Conservation (phyloP, 805 yeast genomes). For the Vanderwaltozyma tropicalis region DNA sequence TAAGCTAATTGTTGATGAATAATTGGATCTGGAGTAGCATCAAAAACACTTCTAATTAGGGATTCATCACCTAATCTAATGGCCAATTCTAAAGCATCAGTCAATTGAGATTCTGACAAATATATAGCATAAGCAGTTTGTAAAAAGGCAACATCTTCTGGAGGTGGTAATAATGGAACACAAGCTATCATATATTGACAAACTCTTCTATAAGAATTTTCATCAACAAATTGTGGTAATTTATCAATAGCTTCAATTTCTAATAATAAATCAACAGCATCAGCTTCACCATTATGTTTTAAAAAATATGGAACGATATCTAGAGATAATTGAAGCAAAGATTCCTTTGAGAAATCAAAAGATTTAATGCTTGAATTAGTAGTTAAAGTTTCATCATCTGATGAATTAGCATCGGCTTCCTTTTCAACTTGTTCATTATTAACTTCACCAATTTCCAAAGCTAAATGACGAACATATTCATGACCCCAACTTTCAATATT, state of each 20-base stretch:
- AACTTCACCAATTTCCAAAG: conserved; percentile 88
- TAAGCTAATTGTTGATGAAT: conserved; percentile 87
- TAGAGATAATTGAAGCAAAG: conserved; percentile 55
- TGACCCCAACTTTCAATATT: conserved; percentile 90
- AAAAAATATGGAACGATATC: conserved; percentile 82
- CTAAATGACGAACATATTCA: conserved; percentile 92
- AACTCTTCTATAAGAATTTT: conserved; percentile 73
- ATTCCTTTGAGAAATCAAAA: conserved; percentile 26
- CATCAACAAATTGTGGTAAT: conserved; percentile 76
- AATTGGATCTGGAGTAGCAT: conserved; percentile 61
- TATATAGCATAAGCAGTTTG: conserved; percentile 84
- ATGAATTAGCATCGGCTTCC: conserved; percentile 16
- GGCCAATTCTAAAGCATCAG: conserved; percentile 87
- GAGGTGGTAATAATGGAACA: conserved; percentile 92
- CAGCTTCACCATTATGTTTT: conserved; percentile 95
- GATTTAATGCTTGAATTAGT: conserved; percentile 3
- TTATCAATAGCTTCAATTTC: conserved; percentile 84
- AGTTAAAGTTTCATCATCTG: conserved; percentile 5
- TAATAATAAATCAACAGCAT: conserved; percentile 85
- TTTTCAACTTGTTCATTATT: conserved; percentile 44
- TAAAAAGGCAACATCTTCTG: conserved; percentile 78
- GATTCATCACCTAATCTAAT: conserved; percentile 77
- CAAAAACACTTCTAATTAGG: conserved; percentile 69
- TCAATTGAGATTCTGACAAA: conserved; percentile 61
- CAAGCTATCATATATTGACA: conserved; percentile 92